Evolutionary conservation across 495 filamentous ascomycete species (phyloP).

Genomic region (Lophiostoma macrostomum): DNA sequence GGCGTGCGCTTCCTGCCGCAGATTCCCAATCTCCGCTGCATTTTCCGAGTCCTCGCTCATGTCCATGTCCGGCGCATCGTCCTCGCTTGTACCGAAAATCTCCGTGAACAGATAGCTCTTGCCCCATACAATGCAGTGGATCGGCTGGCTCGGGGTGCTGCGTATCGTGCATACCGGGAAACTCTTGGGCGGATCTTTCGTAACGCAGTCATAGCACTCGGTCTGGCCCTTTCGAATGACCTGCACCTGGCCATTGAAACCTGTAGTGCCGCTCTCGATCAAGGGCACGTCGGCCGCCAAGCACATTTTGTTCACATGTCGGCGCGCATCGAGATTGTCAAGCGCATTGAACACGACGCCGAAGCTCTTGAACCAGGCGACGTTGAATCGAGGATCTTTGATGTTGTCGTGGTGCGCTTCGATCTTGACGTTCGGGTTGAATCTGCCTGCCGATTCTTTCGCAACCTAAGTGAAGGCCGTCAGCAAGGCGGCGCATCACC

Average conservation of each 20-base stretch:
- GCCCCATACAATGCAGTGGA: slow-evolving; percentile 99
- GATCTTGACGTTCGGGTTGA: slow-evolving; percentile 86
- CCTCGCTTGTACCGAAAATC: slow-evolving; percentile 88
- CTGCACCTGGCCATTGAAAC: slow-evolving; percentile 97
- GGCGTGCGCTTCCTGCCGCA: slow-evolving; percentile 77
- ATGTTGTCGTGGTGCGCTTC: slow-evolving; percentile 93
- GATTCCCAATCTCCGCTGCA: slow-evolving; percentile 79
- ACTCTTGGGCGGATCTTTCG: slow-evolving; percentile 82
- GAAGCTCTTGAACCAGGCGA: slow-evolving; percentile 85
- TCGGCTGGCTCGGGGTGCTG: slow-evolving; percentile 89
- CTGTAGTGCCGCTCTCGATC: slow-evolving; percentile 95
- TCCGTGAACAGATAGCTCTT: slow-evolving; percentile 96
- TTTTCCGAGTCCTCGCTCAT: slow-evolving; percentile 77
- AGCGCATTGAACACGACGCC: slow-evolving; percentile 92
- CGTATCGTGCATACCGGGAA: slow-evolving; percentile 97
- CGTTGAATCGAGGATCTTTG: slow-evolving; percentile 85
- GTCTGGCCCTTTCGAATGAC: slow-evolving; percentile 91
- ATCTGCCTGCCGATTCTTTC: slow-evolving; percentile 85
- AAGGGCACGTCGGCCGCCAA: slow-evolving; percentile 84
- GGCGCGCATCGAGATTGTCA: slow-evolving; percentile 90
- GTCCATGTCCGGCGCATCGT: slow-evolving; percentile 73
- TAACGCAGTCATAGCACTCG: slow-evolving; percentile 93
- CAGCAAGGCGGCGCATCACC: not conserved
- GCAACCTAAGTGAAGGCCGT: slow-evolving; percentile 62
- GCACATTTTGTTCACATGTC: slow-evolving; percentile 98